Base-by-base conservation (phyloP, 2,329 filamentous ascomycete species). In the Lachnellula occidentalis region DNA sequence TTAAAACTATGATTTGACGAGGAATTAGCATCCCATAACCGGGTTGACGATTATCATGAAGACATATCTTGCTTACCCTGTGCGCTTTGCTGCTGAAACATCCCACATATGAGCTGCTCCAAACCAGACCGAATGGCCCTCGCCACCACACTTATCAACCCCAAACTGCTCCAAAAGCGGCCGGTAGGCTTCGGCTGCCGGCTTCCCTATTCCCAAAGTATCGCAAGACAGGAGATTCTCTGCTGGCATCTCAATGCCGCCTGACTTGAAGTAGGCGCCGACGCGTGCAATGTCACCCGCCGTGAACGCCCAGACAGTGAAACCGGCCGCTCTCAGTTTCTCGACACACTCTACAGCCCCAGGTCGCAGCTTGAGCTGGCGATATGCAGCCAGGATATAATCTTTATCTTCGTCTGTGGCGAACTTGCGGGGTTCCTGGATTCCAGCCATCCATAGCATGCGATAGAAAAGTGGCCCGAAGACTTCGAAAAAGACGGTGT, bases 51-150 rank as follows among this genome's bases (percentile, higher is more conserved):
- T 31, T 31, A 8, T 8, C 27, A 31, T 7, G 27, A 9, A 31
- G 8, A 31, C 27, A 31, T 31, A 8, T 24, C 24, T 8, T 31
- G 27, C 72, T 53, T 70, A 72, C 47, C 71, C 72, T 8, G 12
- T 37, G 14, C 36, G 12, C 14, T 37, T 14, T 17, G 80, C 79
- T 3, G 78, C 77, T 17, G 73, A 72, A 1, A 79, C 78, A 69
- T 83, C 80, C 80, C 80, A 83, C 72, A 78, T 77, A 67, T 83
- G 80, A 21, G 78, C 80, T 1, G 80, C 80, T 1, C 78, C 80
- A 64, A 82, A 82, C 79, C 79, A 82, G 45, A 72, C 73, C 7
- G 27, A 31, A 31, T 31, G 27, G 27, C 27, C 27, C 7, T 6
- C 7, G 5, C 24, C 24, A 24, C 24, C 24, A 56, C 75, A 68